Evolutionary conservation across 2,329 filamentous ascomycete species (phyloP), one percentile per base, ranked within the genome.

Genomic region (Zalaria obscura): DNA sequence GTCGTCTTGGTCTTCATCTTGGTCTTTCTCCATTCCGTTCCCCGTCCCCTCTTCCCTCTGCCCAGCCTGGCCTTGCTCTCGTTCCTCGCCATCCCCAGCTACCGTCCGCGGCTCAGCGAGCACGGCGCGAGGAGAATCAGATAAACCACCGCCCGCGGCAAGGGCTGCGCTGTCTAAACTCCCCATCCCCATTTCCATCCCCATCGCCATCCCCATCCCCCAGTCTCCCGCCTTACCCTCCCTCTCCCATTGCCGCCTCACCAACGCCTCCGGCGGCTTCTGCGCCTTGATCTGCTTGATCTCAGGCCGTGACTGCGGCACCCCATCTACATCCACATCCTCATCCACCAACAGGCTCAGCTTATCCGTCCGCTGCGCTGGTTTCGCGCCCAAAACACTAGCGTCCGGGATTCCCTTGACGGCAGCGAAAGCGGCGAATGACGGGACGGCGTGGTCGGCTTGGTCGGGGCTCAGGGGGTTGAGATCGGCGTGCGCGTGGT

Each of bases 1-100:
- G 34, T 83, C 88, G 44, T 93, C 86, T 49, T 86, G 81, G 34
- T 80, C 75, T 4, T 68, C 62, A 6, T 62, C 58, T 45, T 59
- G 38, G 44, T 49, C 29, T 32, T 7, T 32, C 29, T 32, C 29
- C 18, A 18, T 18, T 18, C 18, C 18, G 18, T 18, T 18, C 18
- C 18, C 18, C 18, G 18, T 18, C 18, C 18, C 18, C 2, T 18
- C 18, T 18, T 18, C 18, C 18, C 18, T 18, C 18, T 18, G 18
- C 18, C 18, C 18, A 18, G 18, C 18, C 18, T 18, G 18, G 18
- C 18, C 18, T 18, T 18, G 18, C 18, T 18, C 18, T 18, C 18
- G 18, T 18, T 18, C 18, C 18, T 18, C 18, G 18, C 18, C 18
- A 18, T 18, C 18, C 18, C 18, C 18, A 18, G 18, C 18, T 18